A percentile compares a stretch with the other conserved stretches of the same genome.
These are phyloP conservation scores for Penicillium sp. DNA, from an alignment of 2,329 filamentous ascomycete genomes.

Conservation along the genomic window DNA sequence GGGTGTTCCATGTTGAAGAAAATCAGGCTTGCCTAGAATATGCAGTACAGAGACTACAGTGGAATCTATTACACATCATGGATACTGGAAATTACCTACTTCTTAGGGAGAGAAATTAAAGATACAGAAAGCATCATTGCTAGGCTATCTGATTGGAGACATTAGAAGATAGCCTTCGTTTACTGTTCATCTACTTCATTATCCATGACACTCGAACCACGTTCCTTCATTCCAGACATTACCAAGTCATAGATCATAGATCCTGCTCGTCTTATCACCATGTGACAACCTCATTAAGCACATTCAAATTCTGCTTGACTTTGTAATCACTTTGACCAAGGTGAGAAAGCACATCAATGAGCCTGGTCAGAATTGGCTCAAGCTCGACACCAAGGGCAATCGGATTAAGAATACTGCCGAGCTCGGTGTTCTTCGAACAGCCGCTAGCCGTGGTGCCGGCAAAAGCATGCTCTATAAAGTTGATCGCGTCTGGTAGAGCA, in stretches of 20 bases:
- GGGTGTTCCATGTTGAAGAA: background rate
- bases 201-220: background rate
- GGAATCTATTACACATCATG: no score
- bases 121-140: background rate
- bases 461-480: slow-evolving; percentile 29
- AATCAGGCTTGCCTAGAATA: background rate
- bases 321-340: slow-evolving; percentile 23
- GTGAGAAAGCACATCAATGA: slow-evolving; percentile 21
- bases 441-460: slow-evolving; percentile 23
- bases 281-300: slow-evolving; percentile 14
- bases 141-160: background rate
- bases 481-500: slow-evolving; percentile 21
- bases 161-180: background rate
- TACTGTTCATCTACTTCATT: background rate
- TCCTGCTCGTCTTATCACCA: slow-evolving; percentile 7
- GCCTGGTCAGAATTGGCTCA: slow-evolving; percentile 26
- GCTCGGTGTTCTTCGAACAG: slow-evolving; percentile 25
- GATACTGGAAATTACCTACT: no score
- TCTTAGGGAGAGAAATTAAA: no score
- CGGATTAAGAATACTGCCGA: slow-evolving; percentile 23
- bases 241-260: background rate
- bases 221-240: background rate
- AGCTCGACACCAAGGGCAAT: slow-evolving; percentile 25
- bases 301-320: slow-evolving; percentile 17
- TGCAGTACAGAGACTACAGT: no score